Evolutionary conservation across 345 rosid species (phyloP), one percentile per base, ranked within the genome.

Genomic region (Microthlaspi erraticum): DNA sequence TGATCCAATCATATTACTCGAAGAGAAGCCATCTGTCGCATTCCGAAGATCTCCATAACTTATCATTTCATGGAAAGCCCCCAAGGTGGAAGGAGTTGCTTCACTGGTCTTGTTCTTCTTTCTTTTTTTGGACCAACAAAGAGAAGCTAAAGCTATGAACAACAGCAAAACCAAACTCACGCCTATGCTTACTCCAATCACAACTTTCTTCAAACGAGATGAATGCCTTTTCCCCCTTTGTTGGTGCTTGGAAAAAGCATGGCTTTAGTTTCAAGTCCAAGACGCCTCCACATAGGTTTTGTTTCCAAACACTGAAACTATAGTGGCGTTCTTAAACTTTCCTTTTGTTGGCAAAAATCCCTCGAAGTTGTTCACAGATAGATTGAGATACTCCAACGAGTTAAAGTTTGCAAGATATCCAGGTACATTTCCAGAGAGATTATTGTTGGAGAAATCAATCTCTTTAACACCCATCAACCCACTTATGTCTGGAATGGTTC

Each of bases 401-500:
- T 26, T 51, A 2, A 51, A 51, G 17, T 26, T 51, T 12, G 10
- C 56, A 0, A 51, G 14, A 26, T 51, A 51, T 51, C 10, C 32
- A 26, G 17, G 56, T 26, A 51, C 12, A 1, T 5, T 51, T 51
- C 34, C 34, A 3, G 56, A 51, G 10, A 51, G 56, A 6, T 51
- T 6, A 2, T 51, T 51, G 34, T 51, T 23, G 2, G 34, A 51
- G 17, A 51, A 51, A 51, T 51, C 36, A 51, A 51, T 16, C 36
- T 11, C 2, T 26, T 51, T 19, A 1, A 51, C 17, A 51, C 17
- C 56, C 2, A 51, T 10, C 17, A 51, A 13, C 17, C 56, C 56
- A 51, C 34, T 26, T 51, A 51, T 12, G 36, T 51, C 56, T 23
- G 56, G 56, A 26, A 51, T 51, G 56, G 56, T 13, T 52, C 57